Conservation (phyloP, 108 stramenopile species). For the Cylindrotheca fusiformis region DNA sequence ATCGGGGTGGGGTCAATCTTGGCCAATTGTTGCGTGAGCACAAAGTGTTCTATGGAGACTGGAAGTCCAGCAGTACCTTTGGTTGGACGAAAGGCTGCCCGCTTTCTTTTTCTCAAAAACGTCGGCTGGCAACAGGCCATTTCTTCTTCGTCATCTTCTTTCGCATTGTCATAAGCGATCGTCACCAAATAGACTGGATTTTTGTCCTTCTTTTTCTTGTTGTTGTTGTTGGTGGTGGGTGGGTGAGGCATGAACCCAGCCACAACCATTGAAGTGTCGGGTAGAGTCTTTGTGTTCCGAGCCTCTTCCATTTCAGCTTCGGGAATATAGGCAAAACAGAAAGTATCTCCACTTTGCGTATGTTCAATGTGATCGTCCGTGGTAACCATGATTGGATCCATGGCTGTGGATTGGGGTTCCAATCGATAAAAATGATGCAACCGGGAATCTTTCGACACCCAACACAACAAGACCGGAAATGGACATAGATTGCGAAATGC, state of each 20-base stretch:
- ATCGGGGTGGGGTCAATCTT: slow-evolving; percentile 48
- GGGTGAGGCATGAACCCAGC: slow-evolving; percentile 17
- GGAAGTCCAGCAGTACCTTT: slow-evolving; percentile 11
- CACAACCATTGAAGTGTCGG: slow-evolving; percentile 3
- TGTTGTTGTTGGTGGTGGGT: not conserved
- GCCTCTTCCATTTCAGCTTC: slow-evolving; percentile 18
- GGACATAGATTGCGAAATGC: slow-evolving; percentile 39
- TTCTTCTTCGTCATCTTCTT: slow-evolving; percentile 3
- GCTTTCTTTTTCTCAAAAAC: slow-evolving; percentile 2
- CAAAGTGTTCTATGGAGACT: not conserved
- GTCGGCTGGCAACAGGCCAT: slow-evolving; percentile 4
- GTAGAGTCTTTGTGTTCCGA: slow-evolving; percentile 14
- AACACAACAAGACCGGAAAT: slow-evolving; percentile 38
- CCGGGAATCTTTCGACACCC: slow-evolving; percentile 35
- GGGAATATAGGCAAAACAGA: slow-evolving; percentile 48
- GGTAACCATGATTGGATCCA: not conserved
- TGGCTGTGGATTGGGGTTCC: slow-evolving; percentile 5
- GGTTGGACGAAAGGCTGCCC: not conserved
- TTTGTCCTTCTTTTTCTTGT: slow-evolving; percentile 3
- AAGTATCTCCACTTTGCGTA: slow-evolving; percentile 66
- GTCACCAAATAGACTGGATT: slow-evolving; percentile 29
- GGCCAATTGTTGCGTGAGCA: slow-evolving; percentile 5
- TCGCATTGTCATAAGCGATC: slow-evolving; percentile 10
- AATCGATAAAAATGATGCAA: slow-evolving; percentile 44
- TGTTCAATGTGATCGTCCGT: slow-evolving; percentile 60